Evolutionary conservation across 371 early-diverging fungal species (phyloP).

Genomic region (Syncephalastrum racemosum): DNA sequence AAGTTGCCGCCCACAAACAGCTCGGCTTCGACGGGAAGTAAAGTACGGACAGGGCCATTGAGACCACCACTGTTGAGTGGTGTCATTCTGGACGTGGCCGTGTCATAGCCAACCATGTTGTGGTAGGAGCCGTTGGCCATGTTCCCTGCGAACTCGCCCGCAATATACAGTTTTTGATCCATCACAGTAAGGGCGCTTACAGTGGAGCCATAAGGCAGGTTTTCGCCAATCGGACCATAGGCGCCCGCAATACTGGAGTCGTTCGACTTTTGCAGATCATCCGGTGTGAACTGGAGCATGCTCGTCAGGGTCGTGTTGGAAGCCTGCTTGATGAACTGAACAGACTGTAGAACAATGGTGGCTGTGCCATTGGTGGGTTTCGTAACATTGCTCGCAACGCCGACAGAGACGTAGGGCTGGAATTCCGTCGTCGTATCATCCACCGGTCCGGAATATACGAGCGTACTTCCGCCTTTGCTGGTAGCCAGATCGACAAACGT

Average conservation of each 20-base stretch:
- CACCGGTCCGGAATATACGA: conserved; percentile 54
- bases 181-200: conserved; percentile 38
- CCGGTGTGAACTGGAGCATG: conserved; percentile 30
- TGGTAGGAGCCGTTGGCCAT: conserved; percentile 20
- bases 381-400: conserved; percentile 28
- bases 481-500: conserved; percentile 19
- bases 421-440: conserved; percentile 39
- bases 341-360: conserved; percentile 46
- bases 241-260: conserved; percentile 7
- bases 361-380: conserved; percentile 19
- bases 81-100: conserved; percentile 12
- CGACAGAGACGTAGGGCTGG: conserved; percentile 47
- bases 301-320: conserved; percentile 30
- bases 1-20: conserved; percentile 43
- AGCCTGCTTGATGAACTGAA: conserved; percentile 55
- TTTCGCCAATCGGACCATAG: conserved; percentile 22
- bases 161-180: conserved; percentile 32
- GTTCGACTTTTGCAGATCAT: conserved; percentile 5
- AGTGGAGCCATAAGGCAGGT: conserved; percentile 39
- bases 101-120: conserved; percentile 31
- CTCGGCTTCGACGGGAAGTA: conserved; percentile 16
- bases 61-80: conserved; percentile 22
- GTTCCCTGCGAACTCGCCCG: conserved; percentile 29
- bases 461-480: conserved; percentile 23
- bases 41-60: conserved; percentile 26